These are phyloP conservation scores for Aaosphaeria arxii DNA, from an alignment of 2,329 filamentous ascomycete genomes.

Conservation along the genomic window DNA sequence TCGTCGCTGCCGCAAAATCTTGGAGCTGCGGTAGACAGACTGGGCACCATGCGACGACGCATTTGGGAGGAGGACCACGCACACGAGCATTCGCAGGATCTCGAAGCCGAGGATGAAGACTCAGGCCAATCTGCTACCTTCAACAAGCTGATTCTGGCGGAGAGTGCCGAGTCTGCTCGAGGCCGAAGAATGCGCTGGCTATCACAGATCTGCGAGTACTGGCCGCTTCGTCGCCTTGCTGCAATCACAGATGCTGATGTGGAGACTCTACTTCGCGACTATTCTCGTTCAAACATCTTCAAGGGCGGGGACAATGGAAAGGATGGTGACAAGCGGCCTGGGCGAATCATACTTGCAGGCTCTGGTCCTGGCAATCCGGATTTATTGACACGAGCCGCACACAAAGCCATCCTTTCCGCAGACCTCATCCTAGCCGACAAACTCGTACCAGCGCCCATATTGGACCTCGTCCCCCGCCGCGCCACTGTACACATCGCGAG, in stretches of 20 bases:
- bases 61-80: slow-evolving; percentile 51
- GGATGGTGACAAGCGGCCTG: slow-evolving; percentile 41
- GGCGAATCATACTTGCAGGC: slow-evolving; percentile 82
- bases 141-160: slow-evolving; percentile 75
- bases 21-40: slow-evolving; percentile 70
- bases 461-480: slow-evolving; percentile 85
- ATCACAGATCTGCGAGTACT: slow-evolving; percentile 96
- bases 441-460: slow-evolving; percentile 77
- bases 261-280: slow-evolving; percentile 70
- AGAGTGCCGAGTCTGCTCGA: slow-evolving; percentile 70
- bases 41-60: slow-evolving; percentile 57
- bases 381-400: slow-evolving; percentile 78
- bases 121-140: slow-evolving; percentile 76
- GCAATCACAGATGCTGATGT: slow-evolving; percentile 78
- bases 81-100: slow-evolving; percentile 44
- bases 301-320: slow-evolving; percentile 18
- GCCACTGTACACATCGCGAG: slow-evolving; percentile 88
- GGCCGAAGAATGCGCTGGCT: slow-evolving; percentile 88
- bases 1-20: slow-evolving; percentile 72
- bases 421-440: slow-evolving; percentile 84
- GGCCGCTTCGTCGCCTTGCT: slow-evolving; percentile 82
- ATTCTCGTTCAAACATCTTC: slow-evolving; percentile 47
- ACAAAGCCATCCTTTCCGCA: slow-evolving; percentile 71
- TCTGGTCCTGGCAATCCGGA: slow-evolving; percentile 92
- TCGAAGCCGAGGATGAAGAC: slow-evolving; percentile 57